These are phyloP conservation scores for Lactarius evosmus DNA, from an alignment of 768 basidiomycete species.

Conservation along the genomic window DNA sequence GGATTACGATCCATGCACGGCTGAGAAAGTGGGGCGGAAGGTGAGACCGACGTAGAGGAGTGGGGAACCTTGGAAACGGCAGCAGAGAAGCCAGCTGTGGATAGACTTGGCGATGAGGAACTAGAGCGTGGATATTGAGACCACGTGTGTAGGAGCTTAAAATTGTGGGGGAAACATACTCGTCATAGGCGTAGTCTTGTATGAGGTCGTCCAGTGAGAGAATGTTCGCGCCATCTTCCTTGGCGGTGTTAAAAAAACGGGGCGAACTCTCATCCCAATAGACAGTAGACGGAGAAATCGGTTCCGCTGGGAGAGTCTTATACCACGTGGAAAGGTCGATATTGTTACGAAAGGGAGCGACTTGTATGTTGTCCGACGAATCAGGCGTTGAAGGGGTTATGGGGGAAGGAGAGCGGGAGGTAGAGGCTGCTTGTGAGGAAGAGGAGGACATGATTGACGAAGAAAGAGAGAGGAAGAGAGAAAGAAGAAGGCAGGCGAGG, in stretches of 20 bases:
- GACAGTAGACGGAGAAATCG: constrained; percentile 36
- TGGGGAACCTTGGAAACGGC: constrained; percentile 2
- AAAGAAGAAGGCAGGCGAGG: neutral
- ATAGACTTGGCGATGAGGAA: constrained; percentile 12
- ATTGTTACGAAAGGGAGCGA: constrained; percentile 50
- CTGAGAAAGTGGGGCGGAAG: constrained; percentile 1
- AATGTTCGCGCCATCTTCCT: constrained; percentile 53
- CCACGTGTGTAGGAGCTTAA: constrained; percentile 25
- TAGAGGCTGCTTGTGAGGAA: constrained; percentile 46
- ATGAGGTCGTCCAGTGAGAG: constrained; percentile 71
- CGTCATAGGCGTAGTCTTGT: constrained; percentile 70
- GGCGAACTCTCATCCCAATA: constrained; percentile 45
- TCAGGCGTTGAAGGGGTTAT: constrained; percentile 67
- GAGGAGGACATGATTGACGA: constrained; percentile 48
- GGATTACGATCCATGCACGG: neutral
- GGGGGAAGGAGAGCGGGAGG: constrained; percentile 72
- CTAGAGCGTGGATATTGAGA: constrained; percentile 20
- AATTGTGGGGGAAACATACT: constrained; percentile 45
- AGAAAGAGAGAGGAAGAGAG: constrained; percentile 5
- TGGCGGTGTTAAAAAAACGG: constrained; percentile 40
- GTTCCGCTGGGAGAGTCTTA: constrained; percentile 44
- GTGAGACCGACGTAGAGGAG: neutral
- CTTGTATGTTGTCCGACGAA: constrained; percentile 51
- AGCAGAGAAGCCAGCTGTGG: neutral
- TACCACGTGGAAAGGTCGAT: constrained; percentile 59